Conservation (phyloP, 148 eudicot species). For the Rhododendron simsii region DNA sequence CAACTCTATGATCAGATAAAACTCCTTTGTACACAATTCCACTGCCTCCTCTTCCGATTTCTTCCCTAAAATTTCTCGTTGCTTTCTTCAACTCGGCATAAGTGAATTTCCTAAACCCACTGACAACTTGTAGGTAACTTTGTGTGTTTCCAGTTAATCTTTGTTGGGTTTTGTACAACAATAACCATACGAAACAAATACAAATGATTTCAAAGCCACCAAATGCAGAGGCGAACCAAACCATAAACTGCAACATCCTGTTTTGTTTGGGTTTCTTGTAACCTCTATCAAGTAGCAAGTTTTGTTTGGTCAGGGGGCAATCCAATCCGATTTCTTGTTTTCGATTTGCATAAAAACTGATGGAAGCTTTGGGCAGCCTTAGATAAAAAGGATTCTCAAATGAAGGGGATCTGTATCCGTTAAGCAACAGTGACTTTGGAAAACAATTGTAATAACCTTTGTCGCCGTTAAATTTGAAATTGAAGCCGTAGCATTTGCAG, state of each 20-base stretch:
- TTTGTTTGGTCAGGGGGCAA: neutral
- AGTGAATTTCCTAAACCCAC: no score
- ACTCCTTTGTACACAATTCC: no score
- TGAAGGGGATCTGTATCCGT: conserved; percentile 18
- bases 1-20: no score
- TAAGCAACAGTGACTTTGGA: conserved; percentile 19
- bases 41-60: no score
- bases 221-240: conserved; percentile 10
- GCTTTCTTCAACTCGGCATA: no score
- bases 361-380: neutral
- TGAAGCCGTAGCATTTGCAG: conserved; percentile 26
- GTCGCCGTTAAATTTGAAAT: neutral
- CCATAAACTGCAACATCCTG: conserved; percentile 5
- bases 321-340: neutral
- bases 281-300: neutral
- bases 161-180: no score
- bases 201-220: no score
- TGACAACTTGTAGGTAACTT: no score
- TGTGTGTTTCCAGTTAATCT: no score
- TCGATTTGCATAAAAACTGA: neutral
- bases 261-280: neutral
- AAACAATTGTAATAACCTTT: conserved; percentile 17
- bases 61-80: no score
- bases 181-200: no score
- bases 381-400: conserved; percentile 6